Evolutionary conservation across 1,284 basidiomycete genomes (phyloP), one percentile per base, ranked within the genome.

Genomic region (Leccinum pachyderme): DNA sequence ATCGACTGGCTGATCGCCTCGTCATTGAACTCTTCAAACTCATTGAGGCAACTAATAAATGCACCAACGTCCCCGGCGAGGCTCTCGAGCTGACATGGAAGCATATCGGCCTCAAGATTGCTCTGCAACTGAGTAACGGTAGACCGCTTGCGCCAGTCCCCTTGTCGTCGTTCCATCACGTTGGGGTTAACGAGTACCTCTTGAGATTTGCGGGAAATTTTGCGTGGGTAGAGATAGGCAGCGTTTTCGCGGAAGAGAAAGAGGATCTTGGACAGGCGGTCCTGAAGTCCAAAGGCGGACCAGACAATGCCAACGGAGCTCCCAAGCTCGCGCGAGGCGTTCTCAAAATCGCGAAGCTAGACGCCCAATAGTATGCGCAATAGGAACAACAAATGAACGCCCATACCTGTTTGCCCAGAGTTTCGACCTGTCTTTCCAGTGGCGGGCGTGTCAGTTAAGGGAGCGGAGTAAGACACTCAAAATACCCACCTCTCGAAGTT

Each of bases 21-120:
- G 32, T 83, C 80, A 27, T 76, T 78, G 31, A 82, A 81, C 60
- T 80, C 80, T 2, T 81, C 79, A 47, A 82, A 83, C 52, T 80
- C 78, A 55, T 78, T 81, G 49, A 83, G 61, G 56, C 75, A 79
- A 45, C 75, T 75, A 13, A 81, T 64, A 55, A 83, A 83, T 0
- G 76, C 74, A 13, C 67, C 73, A 4, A 83, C 73, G 52, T 82
- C 81, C 18, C 65, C 60, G 3, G 81, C 79, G 9, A 83, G 73
- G 33, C 67, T 61, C 53, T 74, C 71, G 33, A 82, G 59, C 64
- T 83, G 69, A 6, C 49, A n/a, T 7, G 61, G 71, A 29, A 70
- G 59, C 52, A 59, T 61, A 24, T 71, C 66, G 2, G 63, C 59
- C n/a, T 70, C 70, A 11, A 70, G 66, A 44, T 57, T 57, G 28